A percentile compares a stretch with the other conserved stretches of the same genome.
Conservation (phyloP, 2,329 filamentous ascomycete genomes). For the Neobulgaria alba region DNA sequence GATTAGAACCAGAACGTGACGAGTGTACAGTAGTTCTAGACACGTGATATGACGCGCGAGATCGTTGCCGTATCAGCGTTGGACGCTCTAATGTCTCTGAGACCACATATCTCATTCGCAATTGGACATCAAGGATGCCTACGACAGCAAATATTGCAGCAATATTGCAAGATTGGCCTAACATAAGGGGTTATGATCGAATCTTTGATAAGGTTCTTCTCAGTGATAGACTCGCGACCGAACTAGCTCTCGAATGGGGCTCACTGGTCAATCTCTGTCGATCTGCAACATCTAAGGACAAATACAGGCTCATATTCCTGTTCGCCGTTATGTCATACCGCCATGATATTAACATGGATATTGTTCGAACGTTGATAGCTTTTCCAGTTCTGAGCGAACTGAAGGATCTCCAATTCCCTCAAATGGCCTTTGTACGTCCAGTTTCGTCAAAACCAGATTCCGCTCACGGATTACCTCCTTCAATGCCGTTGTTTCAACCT, state of each 20-base stretch:
- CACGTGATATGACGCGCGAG: slow-evolving; percentile 11
- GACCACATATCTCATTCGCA: slow-evolving; percentile 18
- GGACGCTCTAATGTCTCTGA: slow-evolving; percentile 18
- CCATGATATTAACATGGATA: slow-evolving; percentile 30
- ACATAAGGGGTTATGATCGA: slow-evolving; percentile 33
- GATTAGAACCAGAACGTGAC: neutral
- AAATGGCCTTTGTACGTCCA: too few relatives aligned
- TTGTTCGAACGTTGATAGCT: slow-evolving; percentile 36
- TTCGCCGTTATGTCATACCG: slow-evolving; percentile 38
- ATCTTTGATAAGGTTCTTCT: slow-evolving; percentile 28
- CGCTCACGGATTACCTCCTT: too few relatives aligned
- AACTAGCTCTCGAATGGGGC: slow-evolving; percentile 36
- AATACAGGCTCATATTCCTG: slow-evolving; percentile 37
- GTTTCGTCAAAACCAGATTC: too few relatives aligned
- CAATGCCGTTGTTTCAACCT: too few relatives aligned
- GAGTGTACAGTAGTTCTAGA: neutral
- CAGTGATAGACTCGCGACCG: slow-evolving; percentile 31
- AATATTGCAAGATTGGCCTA: slow-evolving; percentile 27
- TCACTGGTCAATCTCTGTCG: slow-evolving; percentile 33
- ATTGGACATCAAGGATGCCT: slow-evolving; percentile 19
- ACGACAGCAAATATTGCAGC: slow-evolving; percentile 21
- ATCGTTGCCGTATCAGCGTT: slow-evolving; percentile 4
- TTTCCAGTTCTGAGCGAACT: slow-evolving; percentile 36
- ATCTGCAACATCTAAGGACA: slow-evolving; percentile 18
- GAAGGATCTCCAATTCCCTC: slow-evolving; percentile 21